phyloP scores from a whole-genome alignment of 305 asterid genomes.

The Andrographis paniculata region DNA sequence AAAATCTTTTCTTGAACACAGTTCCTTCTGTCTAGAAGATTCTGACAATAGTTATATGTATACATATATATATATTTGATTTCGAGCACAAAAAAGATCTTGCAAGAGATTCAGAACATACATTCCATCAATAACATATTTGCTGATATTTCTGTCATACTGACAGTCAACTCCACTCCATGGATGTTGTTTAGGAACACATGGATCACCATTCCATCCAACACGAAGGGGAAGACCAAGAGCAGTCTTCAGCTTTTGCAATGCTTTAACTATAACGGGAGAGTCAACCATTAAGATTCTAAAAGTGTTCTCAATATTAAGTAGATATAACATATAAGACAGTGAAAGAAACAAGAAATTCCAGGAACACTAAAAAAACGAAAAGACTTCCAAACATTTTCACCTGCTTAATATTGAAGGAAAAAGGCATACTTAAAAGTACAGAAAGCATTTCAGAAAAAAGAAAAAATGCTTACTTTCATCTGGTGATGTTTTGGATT shows the following conservation, averaged over 20 bases:
- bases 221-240: conserved; percentile 95
- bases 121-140: conserved; percentile 94
- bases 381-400: too few species aligned
- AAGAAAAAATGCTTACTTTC: conserved; percentile 53
- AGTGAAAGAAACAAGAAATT: conserved; percentile 3
- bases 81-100: conserved; percentile 5
- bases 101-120: conserved; percentile 39
- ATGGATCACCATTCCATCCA: conserved; percentile 99
- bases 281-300: conserved; percentile 4
- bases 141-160: conserved; percentile 49
- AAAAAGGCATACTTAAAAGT: too few species aligned
- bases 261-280: conserved; percentile 50
- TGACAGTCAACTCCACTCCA: conserved; percentile 95
- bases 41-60: background rate
- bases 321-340: background rate
- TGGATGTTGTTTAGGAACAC: conserved; percentile 95
- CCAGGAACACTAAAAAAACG: conserved; percentile 1
- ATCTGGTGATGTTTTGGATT: conserved; percentile 68
- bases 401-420: too few species aligned
- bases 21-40: too few species aligned
- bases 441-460: conserved; percentile 14
- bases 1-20: too few species aligned
- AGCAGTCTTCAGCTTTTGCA: conserved; percentile 61
- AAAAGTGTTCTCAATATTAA: background rate
- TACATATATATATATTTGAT: background rate